Percentiles rank a stretch among this genome's conserved stretches.
Evolutionary conservation across 2,329 filamentous ascomycete genomes (phyloP).

Genomic region (Knufia fluminis): DNA sequence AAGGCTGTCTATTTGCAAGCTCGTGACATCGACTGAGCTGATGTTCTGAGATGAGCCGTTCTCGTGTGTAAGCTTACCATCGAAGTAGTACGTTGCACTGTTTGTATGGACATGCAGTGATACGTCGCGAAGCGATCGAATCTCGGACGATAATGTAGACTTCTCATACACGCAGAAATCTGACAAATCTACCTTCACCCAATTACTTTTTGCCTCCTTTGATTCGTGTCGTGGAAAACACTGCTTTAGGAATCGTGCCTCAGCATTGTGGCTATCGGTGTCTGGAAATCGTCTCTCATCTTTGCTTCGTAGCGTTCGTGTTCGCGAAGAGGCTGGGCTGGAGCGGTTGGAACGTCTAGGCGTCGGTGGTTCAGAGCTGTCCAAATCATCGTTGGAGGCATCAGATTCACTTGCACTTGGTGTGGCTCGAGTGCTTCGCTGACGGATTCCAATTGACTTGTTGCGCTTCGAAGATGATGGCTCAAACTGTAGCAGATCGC

Average conservation of each 20-base stretch:
- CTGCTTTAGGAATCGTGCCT: not conserved
- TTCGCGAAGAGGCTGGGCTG: too few relatives aligned
- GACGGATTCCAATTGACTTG: too few relatives aligned
- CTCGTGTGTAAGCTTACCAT: slow-evolving; percentile 35
- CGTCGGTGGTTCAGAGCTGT: too few relatives aligned
- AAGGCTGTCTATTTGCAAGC: slow-evolving; percentile 60
- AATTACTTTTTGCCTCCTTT: not conserved
- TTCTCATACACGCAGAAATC: slow-evolving; percentile 24
- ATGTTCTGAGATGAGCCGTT: slow-evolving; percentile 42
- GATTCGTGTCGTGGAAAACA: not conserved
- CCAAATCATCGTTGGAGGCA: too few relatives aligned
- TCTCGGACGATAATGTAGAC: not conserved
- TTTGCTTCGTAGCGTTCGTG: not conserved
- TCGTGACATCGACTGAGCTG: slow-evolving; percentile 45
- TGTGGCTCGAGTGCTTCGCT: too few relatives aligned
- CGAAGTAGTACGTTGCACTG: slow-evolving; percentile 21
- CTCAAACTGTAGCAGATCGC: too few relatives aligned
- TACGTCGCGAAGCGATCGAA: not conserved
- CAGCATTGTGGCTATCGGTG: not conserved
- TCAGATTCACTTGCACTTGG: too few relatives aligned
- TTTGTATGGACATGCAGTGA: not conserved
- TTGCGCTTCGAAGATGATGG: too few relatives aligned
- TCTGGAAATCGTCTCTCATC: not conserved
- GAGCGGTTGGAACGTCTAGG: too few relatives aligned
- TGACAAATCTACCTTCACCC: not conserved